Evolutionary conservation across 805 yeast species (phyloP).

Genomic region (Teunomyces kruisii): DNA sequence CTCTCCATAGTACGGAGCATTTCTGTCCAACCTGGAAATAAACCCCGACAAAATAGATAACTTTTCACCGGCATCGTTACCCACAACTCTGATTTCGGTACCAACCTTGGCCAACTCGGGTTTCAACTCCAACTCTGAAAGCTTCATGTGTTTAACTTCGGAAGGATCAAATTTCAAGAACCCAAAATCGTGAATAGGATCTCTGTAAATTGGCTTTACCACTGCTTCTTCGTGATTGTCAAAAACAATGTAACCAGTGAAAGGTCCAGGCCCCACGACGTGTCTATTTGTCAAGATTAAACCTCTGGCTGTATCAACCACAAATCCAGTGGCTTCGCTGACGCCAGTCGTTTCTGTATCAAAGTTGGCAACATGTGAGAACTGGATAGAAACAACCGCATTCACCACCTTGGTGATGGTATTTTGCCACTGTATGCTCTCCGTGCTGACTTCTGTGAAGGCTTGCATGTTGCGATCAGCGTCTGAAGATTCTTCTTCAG

Average conservation of each 20-base stretch:
- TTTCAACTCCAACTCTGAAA: constrained; percentile 62
- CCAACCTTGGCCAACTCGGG: constrained; percentile 92
- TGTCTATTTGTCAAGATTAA: constrained; percentile 89
- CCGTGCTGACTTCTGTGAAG: constrained; percentile 8
- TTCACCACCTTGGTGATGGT: constrained; percentile 81
- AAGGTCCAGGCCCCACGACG: constrained; percentile 95
- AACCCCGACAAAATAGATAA: constrained; percentile 86
- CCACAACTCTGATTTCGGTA: constrained; percentile 88
- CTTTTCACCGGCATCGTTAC: constrained; percentile 96
- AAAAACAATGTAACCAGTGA: constrained; percentile 86
- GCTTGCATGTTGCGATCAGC: constrained; percentile 14
- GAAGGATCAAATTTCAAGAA: constrained; percentile 76
- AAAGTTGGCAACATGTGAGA: constrained; percentile 80
- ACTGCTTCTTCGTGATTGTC: constrained; percentile 94
- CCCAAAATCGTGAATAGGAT: constrained; percentile 95
- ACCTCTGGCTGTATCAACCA: constrained; percentile 80
- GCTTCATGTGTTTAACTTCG: constrained; percentile 68
- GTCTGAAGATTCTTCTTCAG: constrained; percentile 3
- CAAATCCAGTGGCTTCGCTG: constrained; percentile 94
- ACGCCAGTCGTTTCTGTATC: constrained; percentile 82
- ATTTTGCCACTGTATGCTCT: constrained; percentile 59
- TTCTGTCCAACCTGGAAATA: constrained; percentile 81
- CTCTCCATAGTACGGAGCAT: constrained; percentile 91
- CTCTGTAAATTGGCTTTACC: constrained; percentile 83
- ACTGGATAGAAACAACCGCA: constrained; percentile 86